phyloP scores from a whole-genome alignment of 2,329 filamentous ascomycete genomes.

The Neonectria neomacrospora region DNA sequence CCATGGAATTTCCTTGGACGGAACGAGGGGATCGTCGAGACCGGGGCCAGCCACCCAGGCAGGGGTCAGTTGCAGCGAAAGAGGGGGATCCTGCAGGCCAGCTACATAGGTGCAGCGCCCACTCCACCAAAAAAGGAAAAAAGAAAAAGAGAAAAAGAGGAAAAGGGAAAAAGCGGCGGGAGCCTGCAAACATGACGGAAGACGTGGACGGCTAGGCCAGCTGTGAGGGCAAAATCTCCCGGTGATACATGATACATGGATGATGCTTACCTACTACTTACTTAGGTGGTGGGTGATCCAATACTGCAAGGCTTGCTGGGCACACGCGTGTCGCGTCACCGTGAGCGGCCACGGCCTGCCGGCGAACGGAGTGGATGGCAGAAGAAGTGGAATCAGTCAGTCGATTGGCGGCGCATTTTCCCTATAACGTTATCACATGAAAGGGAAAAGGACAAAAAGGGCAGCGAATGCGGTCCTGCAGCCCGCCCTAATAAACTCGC shows the following conservation, averaged over 20 bases:
- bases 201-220: neutral
- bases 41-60: constrained; percentile 1
- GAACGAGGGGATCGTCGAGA: constrained; percentile 16
- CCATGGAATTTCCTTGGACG: constrained; percentile 1
- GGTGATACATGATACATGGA: no score
- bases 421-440: constrained; percentile 29
- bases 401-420: constrained; percentile 8
- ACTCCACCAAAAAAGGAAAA: constrained; percentile 17
- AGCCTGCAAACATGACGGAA: constrained; percentile 20
- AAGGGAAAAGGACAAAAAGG: constrained; percentile 9
- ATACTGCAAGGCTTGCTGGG: no score
- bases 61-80: constrained; percentile 4
- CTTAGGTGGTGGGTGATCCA: no score
- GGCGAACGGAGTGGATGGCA: constrained; percentile 7
- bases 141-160: neutral
- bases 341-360: neutral
- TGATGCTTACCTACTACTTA: no score
- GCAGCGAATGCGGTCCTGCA: constrained; percentile 9
- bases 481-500: constrained; percentile 13
- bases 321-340: no score
- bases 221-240: neutral
- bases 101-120: neutral
- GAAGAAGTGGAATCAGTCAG: neutral
- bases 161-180: neutral
- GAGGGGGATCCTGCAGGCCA: constrained; percentile 20